Conservation (phyloP, 495 filamentous ascomycete genomes). For the Penicillium silybi region DNA sequence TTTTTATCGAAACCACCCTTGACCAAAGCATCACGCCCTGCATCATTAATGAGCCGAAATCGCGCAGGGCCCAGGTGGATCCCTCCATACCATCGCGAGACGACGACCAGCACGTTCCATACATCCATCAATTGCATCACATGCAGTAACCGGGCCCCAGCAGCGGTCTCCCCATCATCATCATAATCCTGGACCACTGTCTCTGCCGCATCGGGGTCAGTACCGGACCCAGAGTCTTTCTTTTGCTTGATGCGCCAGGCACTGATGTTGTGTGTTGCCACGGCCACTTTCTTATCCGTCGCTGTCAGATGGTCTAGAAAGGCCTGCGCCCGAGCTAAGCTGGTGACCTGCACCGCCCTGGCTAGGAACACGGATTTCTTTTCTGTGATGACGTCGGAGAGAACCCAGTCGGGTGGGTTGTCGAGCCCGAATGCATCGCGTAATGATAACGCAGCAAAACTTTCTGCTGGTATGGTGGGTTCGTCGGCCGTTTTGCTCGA, state of each 20-base stretch:
- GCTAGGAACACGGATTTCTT: conserved; percentile 88
- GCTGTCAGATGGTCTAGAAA: conserved; percentile 70
- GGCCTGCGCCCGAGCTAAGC: conserved; percentile 60
- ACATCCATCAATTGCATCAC: conserved; percentile 93
- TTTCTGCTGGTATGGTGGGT: conserved; percentile 7
- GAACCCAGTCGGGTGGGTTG: conserved; percentile 58
- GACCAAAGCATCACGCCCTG: conserved; percentile 80
- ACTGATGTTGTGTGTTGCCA: conserved; percentile 88
- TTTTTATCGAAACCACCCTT: conserved; percentile 65
- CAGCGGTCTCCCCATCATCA: conserved; percentile 95
- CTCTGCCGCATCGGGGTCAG: conserved; percentile 36
- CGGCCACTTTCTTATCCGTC: conserved; percentile 74
- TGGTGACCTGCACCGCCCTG: conserved; percentile 62
- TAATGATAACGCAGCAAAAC: conserved; percentile 28
- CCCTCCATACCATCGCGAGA: conserved; percentile 93
- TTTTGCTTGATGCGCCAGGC: conserved; percentile 58
- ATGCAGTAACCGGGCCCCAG: conserved; percentile 78
- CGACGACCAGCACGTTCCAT: conserved; percentile 90
- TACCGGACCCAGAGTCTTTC: conserved; percentile 20
- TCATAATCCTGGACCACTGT: conserved; percentile 82
- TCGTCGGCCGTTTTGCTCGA: conserved; percentile 19
- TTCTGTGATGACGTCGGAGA: conserved; percentile 69
- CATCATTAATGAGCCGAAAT: conserved; percentile 84
- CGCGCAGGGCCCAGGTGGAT: conserved; percentile 80
- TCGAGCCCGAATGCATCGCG: conserved; percentile 35